A percentile compares a stretch with the other conserved stretches of the same genome.
phyloP scores from a whole-genome alignment of 73 alveolate species.

The Paramecium primaurelia region DNA sequence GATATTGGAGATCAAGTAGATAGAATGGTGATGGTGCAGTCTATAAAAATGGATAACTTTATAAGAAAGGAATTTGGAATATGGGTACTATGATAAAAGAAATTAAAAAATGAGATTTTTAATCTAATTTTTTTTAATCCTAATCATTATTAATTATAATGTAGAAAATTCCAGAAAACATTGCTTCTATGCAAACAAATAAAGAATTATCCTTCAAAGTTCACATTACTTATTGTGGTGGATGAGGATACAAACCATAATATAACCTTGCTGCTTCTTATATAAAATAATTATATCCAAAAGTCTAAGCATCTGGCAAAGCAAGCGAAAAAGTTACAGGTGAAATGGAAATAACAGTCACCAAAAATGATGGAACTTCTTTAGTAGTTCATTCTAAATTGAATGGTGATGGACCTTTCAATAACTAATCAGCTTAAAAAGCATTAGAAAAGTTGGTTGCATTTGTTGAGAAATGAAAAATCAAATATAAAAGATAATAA shows the following conservation, averaged over 20 bases:
- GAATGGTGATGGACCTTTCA: slow-evolving; percentile 35
- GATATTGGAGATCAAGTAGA: slow-evolving; percentile 9
- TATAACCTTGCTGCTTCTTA: not conserved
- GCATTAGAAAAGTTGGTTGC: not conserved
- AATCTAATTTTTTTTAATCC: not conserved
- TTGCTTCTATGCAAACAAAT: not conserved
- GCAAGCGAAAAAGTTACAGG: slow-evolving; percentile 10
- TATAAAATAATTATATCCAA: slow-evolving; percentile 21
- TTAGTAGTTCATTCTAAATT: not conserved
- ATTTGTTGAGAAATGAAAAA: not conserved
- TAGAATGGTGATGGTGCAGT: not conserved
- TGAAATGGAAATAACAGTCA: slow-evolving; percentile 29
- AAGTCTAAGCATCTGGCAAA: not conserved
- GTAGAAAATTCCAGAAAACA: slow-evolving; percentile 20
- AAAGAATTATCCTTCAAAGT: not conserved
- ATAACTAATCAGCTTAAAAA: not conserved
- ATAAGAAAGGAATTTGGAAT: not conserved
- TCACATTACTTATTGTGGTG: slow-evolving; percentile 21
- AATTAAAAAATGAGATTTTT: not conserved
- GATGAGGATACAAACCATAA: slow-evolving; percentile 43
- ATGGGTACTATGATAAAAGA: slow-evolving; percentile 13
- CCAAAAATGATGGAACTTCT: not conserved
- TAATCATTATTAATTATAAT: not conserved
- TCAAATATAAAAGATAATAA: not conserved
- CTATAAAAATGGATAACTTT: not conserved